phyloP scores from a whole-genome alignment of 192 early-diverging fungal species.

The Kappamyces sp. region DNA sequence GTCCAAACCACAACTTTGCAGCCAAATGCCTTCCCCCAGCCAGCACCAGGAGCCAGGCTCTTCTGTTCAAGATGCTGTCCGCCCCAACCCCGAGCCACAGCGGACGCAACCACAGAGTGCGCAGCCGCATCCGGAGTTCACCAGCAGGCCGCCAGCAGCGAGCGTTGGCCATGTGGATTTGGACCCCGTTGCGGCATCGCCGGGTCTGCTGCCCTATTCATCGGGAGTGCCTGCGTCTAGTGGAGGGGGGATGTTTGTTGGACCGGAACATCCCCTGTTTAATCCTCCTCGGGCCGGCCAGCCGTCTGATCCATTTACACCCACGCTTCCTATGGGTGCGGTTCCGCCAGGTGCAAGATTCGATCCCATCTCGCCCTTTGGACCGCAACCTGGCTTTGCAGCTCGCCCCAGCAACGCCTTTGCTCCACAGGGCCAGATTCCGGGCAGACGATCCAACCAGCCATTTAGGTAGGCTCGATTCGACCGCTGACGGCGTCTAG shows the following conservation, averaged over 20 bases:
- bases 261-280: slow-evolving; percentile 1
- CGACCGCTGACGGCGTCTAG: neutral
- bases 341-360: neutral
- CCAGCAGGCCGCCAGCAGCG: neutral
- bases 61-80: neutral
- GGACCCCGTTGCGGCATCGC: neutral
- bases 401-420: too few species aligned
- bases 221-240: neutral
- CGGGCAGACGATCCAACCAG: neutral
- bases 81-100: slow-evolving; percentile 1
- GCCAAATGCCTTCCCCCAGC: neutral
- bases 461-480: neutral
- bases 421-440: neutral
- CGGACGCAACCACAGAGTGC: neutral
- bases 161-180: neutral
- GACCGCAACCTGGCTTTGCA: neutral
- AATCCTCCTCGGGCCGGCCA: neutral
- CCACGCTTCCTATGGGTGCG: neutral
- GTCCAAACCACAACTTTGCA: neutral
- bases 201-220: neutral
- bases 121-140: neutral
- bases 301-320: neutral
- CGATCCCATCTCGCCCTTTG: neutral
- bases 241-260: slow-evolving; percentile 5
- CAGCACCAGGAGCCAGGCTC: neutral